Evolutionary conservation across 306 rosid species (phyloP), one percentile per base, ranked within the genome.

Genomic region (Pyrus pyrifolia): DNA sequence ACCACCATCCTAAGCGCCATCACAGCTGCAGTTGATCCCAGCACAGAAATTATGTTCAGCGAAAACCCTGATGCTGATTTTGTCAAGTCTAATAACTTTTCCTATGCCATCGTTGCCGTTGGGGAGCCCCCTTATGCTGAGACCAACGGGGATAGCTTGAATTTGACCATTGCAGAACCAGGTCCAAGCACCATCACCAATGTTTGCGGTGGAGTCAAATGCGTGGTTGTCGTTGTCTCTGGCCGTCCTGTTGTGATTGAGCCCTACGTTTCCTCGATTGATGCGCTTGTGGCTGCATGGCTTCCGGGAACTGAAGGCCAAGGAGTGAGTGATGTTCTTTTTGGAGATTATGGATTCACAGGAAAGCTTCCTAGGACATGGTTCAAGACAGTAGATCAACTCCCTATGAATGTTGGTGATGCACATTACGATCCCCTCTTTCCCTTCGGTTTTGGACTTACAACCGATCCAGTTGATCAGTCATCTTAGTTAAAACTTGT

Each of bases 251-350:
- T 78, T 22, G 65, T 78, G 64, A 60, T 78, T 18, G n/a, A 61
- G 57, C 76, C 76, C 17, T 60, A 61, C 6, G 31, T 70, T 29
- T 8, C 62, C 3, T 14, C 21, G 0, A 70, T 78, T 1, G 81
- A 78, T 30, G 76, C 81, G 1, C 29, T 78, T n/a, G 81, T 78
- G 23, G 81, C 81, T 31, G 81, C 81, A 30, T 78, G 76, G 76
- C 76, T 78, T 8, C 81, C 81, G 23, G 81, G 81, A 29, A 59
- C 76, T n/a, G 76, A 78, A 70, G 81, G 81, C 5, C 76, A 70
- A 31, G 81, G 81, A 14, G 52, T 78, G 70, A 31, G 71, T 22
- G 81, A 78, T 62, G 76, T 78, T 78, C 70, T 78, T 1, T 78
- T 60, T 61, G 81, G 81, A 23, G 81, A 78, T 62, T 60, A 78